Evolutionary conservation across 108 stramenopile species (phyloP).

Genomic region (Nitzschia sp.): DNA sequence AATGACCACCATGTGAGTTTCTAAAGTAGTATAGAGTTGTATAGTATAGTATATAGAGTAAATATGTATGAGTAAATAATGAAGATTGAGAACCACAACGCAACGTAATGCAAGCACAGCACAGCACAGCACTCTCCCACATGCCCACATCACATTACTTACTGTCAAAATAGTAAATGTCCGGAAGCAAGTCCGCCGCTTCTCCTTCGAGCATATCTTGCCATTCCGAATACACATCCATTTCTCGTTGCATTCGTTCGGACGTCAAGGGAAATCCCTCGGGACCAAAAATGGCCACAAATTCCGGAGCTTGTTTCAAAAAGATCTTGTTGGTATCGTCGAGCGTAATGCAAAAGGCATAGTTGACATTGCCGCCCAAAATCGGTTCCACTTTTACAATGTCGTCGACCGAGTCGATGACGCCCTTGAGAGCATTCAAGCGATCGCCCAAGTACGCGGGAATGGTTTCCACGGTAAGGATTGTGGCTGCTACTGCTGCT

Average conservation of each 20-base stretch:
- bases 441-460: slow-evolving; percentile 54
- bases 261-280: slow-evolving; percentile 75
- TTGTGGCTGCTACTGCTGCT: too few relatives aligned
- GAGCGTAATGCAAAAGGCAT: slow-evolving; percentile 70
- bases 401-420: slow-evolving; percentile 14
- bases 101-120: too few relatives aligned
- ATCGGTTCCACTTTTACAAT: slow-evolving; percentile 57
- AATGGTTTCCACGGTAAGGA: slow-evolving; percentile 67
- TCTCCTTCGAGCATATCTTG: slow-evolving; percentile 34
- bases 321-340: slow-evolving; percentile 52
- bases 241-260: slow-evolving; percentile 64
- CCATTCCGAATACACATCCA: slow-evolving; percentile 70
- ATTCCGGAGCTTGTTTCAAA: slow-evolving; percentile 84
- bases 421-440: slow-evolving; percentile 43
- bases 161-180: slow-evolving; percentile 73
- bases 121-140: too few relatives aligned
- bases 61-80: too few relatives aligned
- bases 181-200: slow-evolving; percentile 45
- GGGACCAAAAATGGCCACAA: slow-evolving; percentile 77
- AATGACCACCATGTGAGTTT: slow-evolving; percentile 62
- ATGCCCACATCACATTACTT: too few relatives aligned
- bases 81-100: too few relatives aligned
- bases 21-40: slow-evolving; percentile 3
- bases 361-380: slow-evolving; percentile 83
- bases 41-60: not conserved